Base-by-base conservation (phyloP, 805 yeast genomes). In the Jamesozyma piceae region DNA sequence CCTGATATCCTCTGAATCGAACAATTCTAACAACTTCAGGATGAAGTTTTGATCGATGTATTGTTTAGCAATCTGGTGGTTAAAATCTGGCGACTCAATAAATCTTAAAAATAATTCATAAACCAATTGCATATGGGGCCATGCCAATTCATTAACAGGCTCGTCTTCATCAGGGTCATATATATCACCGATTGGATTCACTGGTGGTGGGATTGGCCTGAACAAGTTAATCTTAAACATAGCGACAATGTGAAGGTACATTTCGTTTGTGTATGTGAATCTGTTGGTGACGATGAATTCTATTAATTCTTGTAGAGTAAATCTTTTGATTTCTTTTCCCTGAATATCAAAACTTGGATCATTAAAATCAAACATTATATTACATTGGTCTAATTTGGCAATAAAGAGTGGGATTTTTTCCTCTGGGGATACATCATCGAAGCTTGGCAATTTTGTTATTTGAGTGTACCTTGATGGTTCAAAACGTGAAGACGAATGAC, bases 101-200 rank as follows among this genome's bases (percentile, higher is more conserved):
- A 92, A 90, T 55, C 95, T 72, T 46, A 92, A 68, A 60, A 92
- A 90, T 56, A 92, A 87, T 63, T 92, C 97, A 67, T 92, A 92
- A 27, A 89, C 95, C 35, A 88, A 75, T 64, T 87, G 95, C 97
- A 92, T 92, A 62, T 92, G 98, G 11, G 97, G 95, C 98, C 98
- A 92, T 9, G 97, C 89, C 49, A 90, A 77, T 62, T 92, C 97
- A 54, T 80, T 78, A 31, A 92, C 95, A 2, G 97, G 97, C 65
- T 92, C 98, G 67, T 92, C 98, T 66, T 92, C 98, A 65, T 92
- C 98, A 1, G 98, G 98, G 56, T 92, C 98, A 63, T 76, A 92
- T 32, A 90, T 76, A 50, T 92, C 98, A 31, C 98, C 98, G 37
- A 89, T 75, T 4, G 97, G 97, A 61, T 92, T 92, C 30, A 89